These are phyloP conservation scores for Aulographum hederae DNA, from an alignment of 2,329 filamentous ascomycete species.

Conservation along the genomic window DNA sequence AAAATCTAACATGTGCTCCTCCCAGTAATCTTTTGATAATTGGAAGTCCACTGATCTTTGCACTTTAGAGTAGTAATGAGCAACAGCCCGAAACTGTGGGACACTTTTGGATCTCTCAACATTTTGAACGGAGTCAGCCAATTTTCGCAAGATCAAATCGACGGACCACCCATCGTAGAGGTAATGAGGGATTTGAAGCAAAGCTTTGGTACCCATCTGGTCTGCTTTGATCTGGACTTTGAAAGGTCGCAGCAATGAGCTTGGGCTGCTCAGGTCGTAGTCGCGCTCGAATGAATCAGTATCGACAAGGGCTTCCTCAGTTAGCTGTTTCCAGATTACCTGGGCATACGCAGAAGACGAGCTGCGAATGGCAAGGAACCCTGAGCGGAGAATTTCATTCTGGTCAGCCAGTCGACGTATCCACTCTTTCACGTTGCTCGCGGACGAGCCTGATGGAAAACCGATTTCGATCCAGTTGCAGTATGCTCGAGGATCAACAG, in stretches of 20 bases:
- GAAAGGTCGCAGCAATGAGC: slow-evolving; percentile 39
- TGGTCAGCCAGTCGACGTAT: slow-evolving; percentile 10
- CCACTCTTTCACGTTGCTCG: slow-evolving; percentile 21
- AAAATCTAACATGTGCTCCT: slow-evolving; percentile 3
- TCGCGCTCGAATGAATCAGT: slow-evolving; percentile 21
- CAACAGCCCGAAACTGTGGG: slow-evolving; percentile 43
- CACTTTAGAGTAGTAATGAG: neutral
- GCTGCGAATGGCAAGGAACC: slow-evolving; percentile 40
- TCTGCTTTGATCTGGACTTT: slow-evolving; percentile 33
- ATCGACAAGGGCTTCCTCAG: slow-evolving; percentile 8
- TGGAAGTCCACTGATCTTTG: too few species aligned
- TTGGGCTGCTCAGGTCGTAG: slow-evolving; percentile 16
- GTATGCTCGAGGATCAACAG: slow-evolving; percentile 41
- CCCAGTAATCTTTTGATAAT: slow-evolving; percentile 5
- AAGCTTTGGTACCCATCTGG: slow-evolving; percentile 12
- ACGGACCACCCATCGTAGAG: slow-evolving; percentile 91
- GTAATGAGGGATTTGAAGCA: slow-evolving; percentile 58
- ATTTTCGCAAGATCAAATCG: slow-evolving; percentile 52
- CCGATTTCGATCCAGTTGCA: slow-evolving; percentile 60
- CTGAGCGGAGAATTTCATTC: slow-evolving; percentile 56
- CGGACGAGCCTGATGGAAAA: slow-evolving; percentile 21
- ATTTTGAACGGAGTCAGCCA: slow-evolving; percentile 32
- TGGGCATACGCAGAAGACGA: slow-evolving; percentile 35
- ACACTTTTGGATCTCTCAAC: too few species aligned
- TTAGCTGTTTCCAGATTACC: slow-evolving; percentile 42